Evolutionary conservation across 441 rosid species (phyloP).

Genomic region (Syzygium syzygioides): DNA sequence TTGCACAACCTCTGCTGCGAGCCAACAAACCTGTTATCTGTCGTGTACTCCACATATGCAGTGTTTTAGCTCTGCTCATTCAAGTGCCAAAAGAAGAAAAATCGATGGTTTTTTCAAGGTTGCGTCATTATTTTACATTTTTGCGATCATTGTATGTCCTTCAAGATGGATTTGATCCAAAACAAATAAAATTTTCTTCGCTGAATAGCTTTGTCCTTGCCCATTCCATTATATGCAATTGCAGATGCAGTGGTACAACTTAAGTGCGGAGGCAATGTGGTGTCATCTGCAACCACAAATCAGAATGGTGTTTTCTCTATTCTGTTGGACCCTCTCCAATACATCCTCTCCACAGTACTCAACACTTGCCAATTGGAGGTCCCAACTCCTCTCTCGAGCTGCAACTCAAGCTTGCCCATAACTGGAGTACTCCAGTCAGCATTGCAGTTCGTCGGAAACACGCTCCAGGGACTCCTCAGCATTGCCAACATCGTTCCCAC

Average conservation of each 20-base stretch:
- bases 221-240: background rate
- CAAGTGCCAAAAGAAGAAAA: background rate
- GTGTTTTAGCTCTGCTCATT: background rate
- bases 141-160: background rate
- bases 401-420: slow-evolving; percentile 25
- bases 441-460: slow-evolving; percentile 24
- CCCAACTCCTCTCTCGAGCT: slow-evolving; percentile 31
- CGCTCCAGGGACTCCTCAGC: slow-evolving; percentile 22
- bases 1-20: background rate
- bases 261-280: slow-evolving; percentile 28
- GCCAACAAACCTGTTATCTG: background rate
- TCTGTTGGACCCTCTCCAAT: slow-evolving; percentile 26
- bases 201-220: background rate
- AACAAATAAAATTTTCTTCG: too few relatives aligned
- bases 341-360: slow-evolving; percentile 22
- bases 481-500: slow-evolving; percentile 20
- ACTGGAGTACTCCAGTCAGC: slow-evolving; percentile 22
- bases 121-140: background rate
- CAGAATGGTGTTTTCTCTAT: slow-evolving; percentile 29
- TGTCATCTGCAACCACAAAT: slow-evolving; percentile 28
- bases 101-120: background rate
- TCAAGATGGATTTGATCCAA: background rate
- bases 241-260: slow-evolving; percentile 41
- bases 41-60: background rate
- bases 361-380: slow-evolving; percentile 26